A percentile compares a stretch with the other conserved stretches of the same genome.
Conservation (phyloP, 2,329 filamentous ascomycete species). For the Aureobasidium sp. region DNA sequence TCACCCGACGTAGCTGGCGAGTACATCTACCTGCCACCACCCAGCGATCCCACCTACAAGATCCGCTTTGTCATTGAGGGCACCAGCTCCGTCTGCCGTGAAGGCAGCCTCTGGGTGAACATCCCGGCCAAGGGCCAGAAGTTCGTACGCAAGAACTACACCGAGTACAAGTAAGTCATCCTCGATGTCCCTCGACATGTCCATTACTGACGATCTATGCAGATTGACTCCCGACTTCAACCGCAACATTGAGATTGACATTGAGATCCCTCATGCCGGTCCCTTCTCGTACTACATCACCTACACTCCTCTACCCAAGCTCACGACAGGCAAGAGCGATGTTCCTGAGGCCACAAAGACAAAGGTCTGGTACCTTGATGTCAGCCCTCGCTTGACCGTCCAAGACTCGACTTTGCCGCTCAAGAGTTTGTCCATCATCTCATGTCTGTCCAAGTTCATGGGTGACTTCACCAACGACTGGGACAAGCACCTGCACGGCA, state of each 20-base stretch:
- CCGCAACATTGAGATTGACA: slow-evolving; percentile 77
- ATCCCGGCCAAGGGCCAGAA: slow-evolving; percentile 67
- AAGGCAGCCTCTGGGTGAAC: slow-evolving; percentile 96
- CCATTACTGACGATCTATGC: slow-evolving; percentile 11
- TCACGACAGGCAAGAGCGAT: slow-evolving; percentile 48
- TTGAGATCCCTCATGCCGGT: slow-evolving; percentile 73
- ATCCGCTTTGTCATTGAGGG: slow-evolving; percentile 89
- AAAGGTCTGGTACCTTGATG: slow-evolving; percentile 82
- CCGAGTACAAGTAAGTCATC: slow-evolving; percentile 71
- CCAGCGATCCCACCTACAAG: slow-evolving; percentile 60
- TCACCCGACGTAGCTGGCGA: slow-evolving; percentile 80
- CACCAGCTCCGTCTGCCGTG: slow-evolving; percentile 86
- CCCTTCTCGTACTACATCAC: slow-evolving; percentile 93
- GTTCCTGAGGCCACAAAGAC: slow-evolving; percentile 50
- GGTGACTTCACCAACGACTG: slow-evolving; percentile 83
- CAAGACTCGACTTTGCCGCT: slow-evolving; percentile 68
- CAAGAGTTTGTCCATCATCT: slow-evolving; percentile 83
- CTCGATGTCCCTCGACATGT: neutral
- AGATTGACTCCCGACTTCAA: slow-evolving; percentile 92
- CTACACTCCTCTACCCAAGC: slow-evolving; percentile 76
- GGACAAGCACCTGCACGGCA: slow-evolving; percentile 80
- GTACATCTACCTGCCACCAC: slow-evolving; percentile 85
- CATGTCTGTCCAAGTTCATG: slow-evolving; percentile 96
- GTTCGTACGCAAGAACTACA: slow-evolving; percentile 72
- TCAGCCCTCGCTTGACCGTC: slow-evolving; percentile 70